phyloP scores from a whole-genome alignment of 805 yeast genomes.

The Candida peoriensis region DNA sequence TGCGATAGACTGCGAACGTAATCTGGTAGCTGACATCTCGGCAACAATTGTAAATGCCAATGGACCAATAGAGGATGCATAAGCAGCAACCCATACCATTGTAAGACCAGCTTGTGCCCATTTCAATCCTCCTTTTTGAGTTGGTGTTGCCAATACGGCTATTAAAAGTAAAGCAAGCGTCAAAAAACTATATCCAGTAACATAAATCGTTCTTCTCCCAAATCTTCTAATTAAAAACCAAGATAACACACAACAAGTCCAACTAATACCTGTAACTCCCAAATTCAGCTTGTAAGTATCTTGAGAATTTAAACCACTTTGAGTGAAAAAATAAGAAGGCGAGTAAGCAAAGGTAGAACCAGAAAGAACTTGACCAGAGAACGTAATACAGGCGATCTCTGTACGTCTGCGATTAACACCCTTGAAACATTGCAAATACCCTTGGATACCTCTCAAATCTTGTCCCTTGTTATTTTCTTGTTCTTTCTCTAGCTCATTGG shows the following conservation, averaged over 20 bases:
- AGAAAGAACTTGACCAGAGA: constrained; percentile 39
- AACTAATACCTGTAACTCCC: constrained; percentile 30
- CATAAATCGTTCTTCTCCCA: constrained; percentile 26
- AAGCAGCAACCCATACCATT: constrained; percentile 20
- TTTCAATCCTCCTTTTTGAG: constrained; percentile 11
- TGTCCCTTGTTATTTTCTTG: constrained; percentile 4
- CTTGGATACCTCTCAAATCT: constrained; percentile 10
- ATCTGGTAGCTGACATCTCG: constrained; percentile 34
- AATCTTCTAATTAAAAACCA: constrained; percentile 28
- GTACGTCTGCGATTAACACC: constrained; percentile 42
- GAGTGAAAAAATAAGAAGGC: constrained; percentile 40
- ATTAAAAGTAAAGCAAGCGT: constrained; percentile 11
- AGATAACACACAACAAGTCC: constrained; percentile 26
- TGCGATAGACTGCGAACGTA: constrained; percentile 37
- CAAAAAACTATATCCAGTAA: constrained; percentile 25
- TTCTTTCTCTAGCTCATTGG: constrained; percentile 15
- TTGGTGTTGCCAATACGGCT: constrained; percentile 15
- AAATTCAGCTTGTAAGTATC: constrained; percentile 30
- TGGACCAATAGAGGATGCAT: constrained; percentile 36
- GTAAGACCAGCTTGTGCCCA: constrained; percentile 20
- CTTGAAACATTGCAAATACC: constrained; percentile 40
- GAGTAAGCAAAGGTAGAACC: constrained; percentile 46
- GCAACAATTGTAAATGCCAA: constrained; percentile 32
- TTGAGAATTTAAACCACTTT: constrained; percentile 38
- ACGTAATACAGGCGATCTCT: constrained; percentile 28